Percentiles rank a stretch among this genome's conserved stretches.
These are phyloP conservation scores for Jacaranda mimosifolia DNA, from an alignment of 257 asterid genomes.

Conservation along the genomic window DNA sequence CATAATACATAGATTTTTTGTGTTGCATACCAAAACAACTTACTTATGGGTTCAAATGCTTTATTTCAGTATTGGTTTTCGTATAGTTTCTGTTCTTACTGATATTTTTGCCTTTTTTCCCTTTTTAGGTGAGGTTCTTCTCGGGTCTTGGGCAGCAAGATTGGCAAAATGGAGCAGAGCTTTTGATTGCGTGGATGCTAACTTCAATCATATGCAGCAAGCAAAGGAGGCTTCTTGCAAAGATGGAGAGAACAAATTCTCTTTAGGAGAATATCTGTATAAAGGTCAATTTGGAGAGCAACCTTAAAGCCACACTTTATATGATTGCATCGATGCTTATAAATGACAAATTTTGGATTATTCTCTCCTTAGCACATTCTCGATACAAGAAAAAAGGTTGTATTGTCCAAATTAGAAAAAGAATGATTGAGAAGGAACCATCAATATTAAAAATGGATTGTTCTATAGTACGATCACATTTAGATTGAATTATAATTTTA, in stretches of 20 bases:
- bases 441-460: no score
- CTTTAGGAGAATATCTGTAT: conserved; percentile 34
- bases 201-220: conserved; percentile 27
- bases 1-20: no score
- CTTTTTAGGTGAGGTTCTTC: neutral
- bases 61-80: neutral
- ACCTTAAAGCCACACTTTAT: conserved; percentile 42
- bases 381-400: neutral
- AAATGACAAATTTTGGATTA: conserved; percentile 34
- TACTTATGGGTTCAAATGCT: no score
- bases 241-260: conserved; percentile 49
- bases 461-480: no score
- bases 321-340: conserved; percentile 50
- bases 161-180: conserved; percentile 10
- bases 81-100: neutral
- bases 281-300: conserved; percentile 41
- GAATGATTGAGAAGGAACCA: no score
- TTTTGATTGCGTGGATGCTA: conserved; percentile 7
- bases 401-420: neutral
- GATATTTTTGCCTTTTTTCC: neutral
- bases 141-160: conserved; percentile 1
- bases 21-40: no score
- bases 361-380: conserved; percentile 39
- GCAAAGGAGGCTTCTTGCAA: conserved; percentile 8
- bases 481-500: no score